Evolutionary conservation across 2,329 filamentous ascomycete genomes (phyloP).

Genomic region (Aspergillus sp.): DNA sequence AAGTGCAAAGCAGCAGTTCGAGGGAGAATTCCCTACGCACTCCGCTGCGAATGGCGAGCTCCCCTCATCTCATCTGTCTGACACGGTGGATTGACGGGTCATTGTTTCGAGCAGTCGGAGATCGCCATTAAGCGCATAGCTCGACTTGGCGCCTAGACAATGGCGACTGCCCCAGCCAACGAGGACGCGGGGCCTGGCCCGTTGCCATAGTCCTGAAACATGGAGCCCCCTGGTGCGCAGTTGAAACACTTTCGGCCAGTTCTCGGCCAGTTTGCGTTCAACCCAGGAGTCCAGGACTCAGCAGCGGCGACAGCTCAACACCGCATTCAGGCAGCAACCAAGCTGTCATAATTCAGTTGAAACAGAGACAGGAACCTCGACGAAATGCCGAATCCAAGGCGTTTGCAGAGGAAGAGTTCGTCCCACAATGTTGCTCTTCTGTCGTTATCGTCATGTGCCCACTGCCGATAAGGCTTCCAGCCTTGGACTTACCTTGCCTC

Average conservation of each 20-base stretch:
- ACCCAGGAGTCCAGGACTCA: not conserved
- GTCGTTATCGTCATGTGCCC: not conserved
- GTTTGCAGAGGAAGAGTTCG: not conserved
- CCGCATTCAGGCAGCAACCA: conserved; percentile 1
- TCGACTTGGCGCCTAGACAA: conserved; percentile 14
- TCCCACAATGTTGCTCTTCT: not conserved
- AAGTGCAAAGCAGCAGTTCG: conserved; percentile 1
- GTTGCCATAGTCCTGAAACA: conserved; percentile 14
- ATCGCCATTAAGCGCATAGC: conserved; percentile 14
- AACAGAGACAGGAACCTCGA: not conserved
- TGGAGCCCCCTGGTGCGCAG: conserved; percentile 5
- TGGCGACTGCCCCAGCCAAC: conserved; percentile 4
- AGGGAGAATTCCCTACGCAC: not conserved
- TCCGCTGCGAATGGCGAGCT: conserved; percentile 6
- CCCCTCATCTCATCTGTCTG: conserved; percentile 23
- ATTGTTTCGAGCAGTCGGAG: conserved; percentile 12
- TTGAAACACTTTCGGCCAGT: conserved; percentile 11
- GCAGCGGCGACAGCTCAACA: not conserved
- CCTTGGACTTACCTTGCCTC: not conserved
- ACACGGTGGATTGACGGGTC: conserved; percentile 22
- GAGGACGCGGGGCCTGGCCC: not conserved
- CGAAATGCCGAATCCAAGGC: not conserved
- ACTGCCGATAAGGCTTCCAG: not conserved
- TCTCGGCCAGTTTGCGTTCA: not conserved
- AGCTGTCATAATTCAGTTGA: not conserved